phyloP scores from a whole-genome alignment of 495 filamentous ascomycete species.

The Aspergillus taichungensis region DNA sequence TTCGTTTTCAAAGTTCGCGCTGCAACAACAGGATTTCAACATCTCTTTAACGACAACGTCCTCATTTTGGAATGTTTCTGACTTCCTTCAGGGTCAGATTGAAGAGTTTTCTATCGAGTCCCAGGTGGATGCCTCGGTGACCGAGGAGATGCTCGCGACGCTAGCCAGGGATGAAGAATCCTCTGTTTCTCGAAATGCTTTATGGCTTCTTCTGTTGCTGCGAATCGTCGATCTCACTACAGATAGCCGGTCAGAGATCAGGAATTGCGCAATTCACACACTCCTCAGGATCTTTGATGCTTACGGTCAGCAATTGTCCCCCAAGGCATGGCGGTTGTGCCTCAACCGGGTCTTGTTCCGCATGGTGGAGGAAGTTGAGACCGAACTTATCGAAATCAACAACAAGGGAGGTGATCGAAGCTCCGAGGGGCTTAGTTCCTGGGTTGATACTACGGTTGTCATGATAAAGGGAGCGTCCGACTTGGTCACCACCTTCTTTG shows the following conservation, averaged over 20 bases:
- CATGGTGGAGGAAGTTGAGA: constrained; percentile 49
- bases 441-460: constrained; percentile 71
- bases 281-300: constrained; percentile 87
- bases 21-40: constrained; percentile 85
- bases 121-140: constrained; percentile 29
- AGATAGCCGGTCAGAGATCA: constrained; percentile 72
- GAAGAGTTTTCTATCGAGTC: constrained; percentile 37
- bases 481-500: constrained; percentile 60
- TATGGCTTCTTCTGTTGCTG: constrained; percentile 81
- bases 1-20: constrained; percentile 78
- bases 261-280: constrained; percentile 88
- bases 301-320: constrained; percentile 70
- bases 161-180: constrained; percentile 28
- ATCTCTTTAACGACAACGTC: constrained; percentile 90
- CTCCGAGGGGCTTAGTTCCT: constrained; percentile 39
- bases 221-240: constrained; percentile 68
- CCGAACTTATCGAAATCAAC: constrained; percentile 12
- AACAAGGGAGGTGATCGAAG: constrained; percentile 13
- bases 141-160: constrained; percentile 28
- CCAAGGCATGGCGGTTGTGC: constrained; percentile 76
- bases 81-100: constrained; percentile 57
- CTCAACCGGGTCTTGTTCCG: constrained; percentile 70
- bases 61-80: constrained; percentile 90
- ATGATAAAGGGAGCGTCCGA: constrained; percentile 61
- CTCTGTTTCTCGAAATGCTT: constrained; percentile 40